Evolutionary conservation across 495 filamentous ascomycete genomes (phyloP).

Genomic region (Lindgomyces ingoldianus): DNA sequence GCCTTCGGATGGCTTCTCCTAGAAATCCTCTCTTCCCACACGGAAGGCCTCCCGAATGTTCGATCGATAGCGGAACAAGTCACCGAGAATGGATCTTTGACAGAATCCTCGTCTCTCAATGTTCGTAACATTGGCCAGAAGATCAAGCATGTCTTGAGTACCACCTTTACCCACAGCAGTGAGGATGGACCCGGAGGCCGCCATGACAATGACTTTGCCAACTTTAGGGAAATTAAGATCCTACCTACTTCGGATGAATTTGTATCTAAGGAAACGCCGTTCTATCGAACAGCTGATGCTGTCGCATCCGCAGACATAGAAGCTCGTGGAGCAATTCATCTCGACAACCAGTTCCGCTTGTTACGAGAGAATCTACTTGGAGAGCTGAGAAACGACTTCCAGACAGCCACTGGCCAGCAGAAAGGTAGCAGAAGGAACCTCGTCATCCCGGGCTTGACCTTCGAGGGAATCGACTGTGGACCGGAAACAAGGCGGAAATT

Average conservation of each 20-base stretch:
- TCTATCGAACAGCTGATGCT: conserved; percentile 51
- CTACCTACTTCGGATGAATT: conserved; percentile 72
- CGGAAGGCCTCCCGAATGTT: conserved; percentile 22
- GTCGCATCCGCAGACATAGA: neutral
- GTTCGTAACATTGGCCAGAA: conserved; percentile 36
- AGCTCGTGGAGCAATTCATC: conserved; percentile 53
- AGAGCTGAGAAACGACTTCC: conserved; percentile 61
- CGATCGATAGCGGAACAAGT: conserved; percentile 13
- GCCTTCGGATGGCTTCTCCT: conserved; percentile 62
- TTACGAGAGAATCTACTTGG: conserved; percentile 73
- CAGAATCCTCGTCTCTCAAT: conserved; percentile 17
- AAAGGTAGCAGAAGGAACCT: conserved; percentile 17
- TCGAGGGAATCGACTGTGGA: conserved; percentile 34
- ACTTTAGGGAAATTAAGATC: conserved; percentile 64
- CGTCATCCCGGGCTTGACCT: neutral
- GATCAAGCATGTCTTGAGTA: conserved; percentile 49
- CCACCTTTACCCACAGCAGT: conserved; percentile 25
- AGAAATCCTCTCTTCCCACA: conserved; percentile 56
- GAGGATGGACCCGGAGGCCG: conserved; percentile 61
- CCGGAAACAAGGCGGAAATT: conserved; percentile 9
- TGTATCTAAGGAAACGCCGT: conserved; percentile 57
- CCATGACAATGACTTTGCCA: conserved; percentile 73
- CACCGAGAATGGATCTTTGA: conserved; percentile 12
- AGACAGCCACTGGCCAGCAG: conserved; percentile 32
- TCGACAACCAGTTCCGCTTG: conserved; percentile 80